Evolutionary conservation across 2,329 filamentous ascomycete species (phyloP).

Genomic region (Beauveria sp.): DNA sequence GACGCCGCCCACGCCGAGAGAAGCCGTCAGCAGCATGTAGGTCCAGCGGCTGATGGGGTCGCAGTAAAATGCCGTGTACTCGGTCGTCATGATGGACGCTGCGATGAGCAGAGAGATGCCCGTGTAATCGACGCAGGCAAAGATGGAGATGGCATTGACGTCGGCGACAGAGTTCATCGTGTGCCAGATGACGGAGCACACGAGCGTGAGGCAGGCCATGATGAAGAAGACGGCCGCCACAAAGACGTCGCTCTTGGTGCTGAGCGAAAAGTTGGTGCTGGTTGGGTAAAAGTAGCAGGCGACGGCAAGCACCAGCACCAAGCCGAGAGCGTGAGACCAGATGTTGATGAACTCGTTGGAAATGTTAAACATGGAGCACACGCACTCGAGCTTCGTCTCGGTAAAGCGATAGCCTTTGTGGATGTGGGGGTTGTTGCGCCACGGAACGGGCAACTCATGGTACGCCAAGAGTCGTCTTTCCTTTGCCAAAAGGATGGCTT

Average conservation of each 20-base stretch:
- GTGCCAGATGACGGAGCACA: conserved; percentile 96
- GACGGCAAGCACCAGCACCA: conserved; percentile 78
- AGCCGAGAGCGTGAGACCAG: conserved; percentile 87
- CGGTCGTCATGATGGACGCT: conserved; percentile 93
- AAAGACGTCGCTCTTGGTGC: conserved; percentile 80
- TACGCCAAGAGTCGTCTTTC: conserved; percentile 81
- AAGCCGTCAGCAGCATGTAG: conserved; percentile 76
- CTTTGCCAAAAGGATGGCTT: conserved; percentile 65
- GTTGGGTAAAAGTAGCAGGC: conserved; percentile 96
- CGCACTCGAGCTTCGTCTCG: conserved; percentile 82
- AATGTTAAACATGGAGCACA: conserved; percentile 72
- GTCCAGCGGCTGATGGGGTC: conserved; percentile 79
- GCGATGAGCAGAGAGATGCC: conserved; percentile 93
- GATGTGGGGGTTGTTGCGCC: conserved; percentile 94
- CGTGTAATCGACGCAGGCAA: conserved; percentile 97
- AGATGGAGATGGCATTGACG: conserved; percentile 81
- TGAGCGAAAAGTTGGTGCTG: conserved; percentile 76
- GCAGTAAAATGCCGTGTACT: conserved; percentile 98
- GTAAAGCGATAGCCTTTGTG: conserved; percentile 86
- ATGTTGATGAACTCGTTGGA: conserved; percentile 97
- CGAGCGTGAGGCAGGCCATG: conserved; percentile 86
- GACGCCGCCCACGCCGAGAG: conserved; percentile 77
- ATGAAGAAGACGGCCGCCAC: conserved; percentile 95
- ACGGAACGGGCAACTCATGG: conserved; percentile 82
- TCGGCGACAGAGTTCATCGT: conserved; percentile 97